Evolutionary conservation across 1,284 basidiomycete species (phyloP).

Genomic region (Laetiporus sulphureus): DNA sequence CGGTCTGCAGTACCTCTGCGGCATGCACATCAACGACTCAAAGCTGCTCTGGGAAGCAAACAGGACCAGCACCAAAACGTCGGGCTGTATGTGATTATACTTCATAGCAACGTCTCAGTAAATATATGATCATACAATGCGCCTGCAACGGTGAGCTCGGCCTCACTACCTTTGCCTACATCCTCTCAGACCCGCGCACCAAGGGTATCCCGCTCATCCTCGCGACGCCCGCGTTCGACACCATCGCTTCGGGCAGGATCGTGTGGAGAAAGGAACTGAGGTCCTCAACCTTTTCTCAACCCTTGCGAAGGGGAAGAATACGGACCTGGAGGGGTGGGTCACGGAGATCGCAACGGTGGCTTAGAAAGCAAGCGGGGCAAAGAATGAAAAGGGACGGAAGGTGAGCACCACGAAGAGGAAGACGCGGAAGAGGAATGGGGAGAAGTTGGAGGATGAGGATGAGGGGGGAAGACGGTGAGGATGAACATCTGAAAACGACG

Average conservation of each 20-base stretch:
- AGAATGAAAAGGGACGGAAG: constrained; percentile 15
- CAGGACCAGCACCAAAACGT: constrained; percentile 84
- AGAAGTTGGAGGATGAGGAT: constrained; percentile 17
- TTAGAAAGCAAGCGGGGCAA: constrained; percentile 12
- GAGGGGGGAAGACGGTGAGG: not conserved
- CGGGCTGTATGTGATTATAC: constrained; percentile 59
- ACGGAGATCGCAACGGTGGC: constrained; percentile 25
- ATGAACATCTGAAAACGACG: too few species aligned
- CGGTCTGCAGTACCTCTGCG: constrained; percentile 67
- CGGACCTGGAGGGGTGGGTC: constrained; percentile 18
- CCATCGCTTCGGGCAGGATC: too few species aligned
- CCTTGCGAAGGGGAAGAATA: not conserved
- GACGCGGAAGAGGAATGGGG: constrained; percentile 14
- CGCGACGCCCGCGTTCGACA: constrained; percentile 68
- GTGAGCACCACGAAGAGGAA: constrained; percentile 14
- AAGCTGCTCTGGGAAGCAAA: constrained; percentile 57
- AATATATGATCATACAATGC: not conserved
- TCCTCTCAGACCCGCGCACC: constrained; percentile 66
- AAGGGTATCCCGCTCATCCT: constrained; percentile 73
- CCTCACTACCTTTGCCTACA: constrained; percentile 55
- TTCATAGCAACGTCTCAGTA: not conserved
- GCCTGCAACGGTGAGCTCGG: constrained; percentile 56
- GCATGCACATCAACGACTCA: constrained; percentile 85
- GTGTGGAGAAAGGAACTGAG: constrained; percentile 72
- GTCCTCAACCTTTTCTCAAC: constrained; percentile 41